Evolutionary conservation across 225 moss, liverwort and hornwort genomes (phyloP).

Genomic region (Marchantia paleacea): DNA sequence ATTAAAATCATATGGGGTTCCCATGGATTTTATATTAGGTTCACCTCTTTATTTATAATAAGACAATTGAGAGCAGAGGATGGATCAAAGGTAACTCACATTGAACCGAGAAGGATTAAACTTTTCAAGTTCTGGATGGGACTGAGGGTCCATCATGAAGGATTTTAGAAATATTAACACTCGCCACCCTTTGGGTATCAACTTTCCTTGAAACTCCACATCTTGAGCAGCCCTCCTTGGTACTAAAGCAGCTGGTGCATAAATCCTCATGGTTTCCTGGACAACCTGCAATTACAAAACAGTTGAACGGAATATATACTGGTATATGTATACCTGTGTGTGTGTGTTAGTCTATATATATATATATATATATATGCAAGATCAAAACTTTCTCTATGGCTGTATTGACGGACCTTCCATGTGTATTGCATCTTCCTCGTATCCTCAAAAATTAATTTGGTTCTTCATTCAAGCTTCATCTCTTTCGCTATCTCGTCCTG

Average conservation of each 20-base stretch:
- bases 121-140: constrained; percentile 2
- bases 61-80: too few species aligned
- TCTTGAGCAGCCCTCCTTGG: constrained; percentile 2
- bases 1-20: too few species aligned
- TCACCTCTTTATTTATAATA: too few species aligned
- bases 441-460: not conserved
- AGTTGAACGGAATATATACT: too few species aligned
- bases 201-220: constrained; percentile 9
- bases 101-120: not conserved
- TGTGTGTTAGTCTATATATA: too few species aligned
- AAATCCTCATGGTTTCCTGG: constrained; percentile 18
- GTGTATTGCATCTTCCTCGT: constrained; percentile 19
- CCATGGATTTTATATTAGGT: too few species aligned
- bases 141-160: constrained; percentile 8
- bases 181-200: constrained; percentile 21
- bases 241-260: not conserved
- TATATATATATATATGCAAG: not conserved
- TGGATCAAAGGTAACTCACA: not conserved
- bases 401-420: too few species aligned
- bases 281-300: constrained; percentile 3
- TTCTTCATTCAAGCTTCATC: constrained; percentile 3
- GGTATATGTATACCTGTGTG: too few species aligned
- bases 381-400: too few species aligned
- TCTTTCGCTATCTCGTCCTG: constrained; percentile 11
- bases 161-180: constrained; percentile 9